A percentile compares a stretch with the other conserved stretches of the same genome.
Conservation (phyloP, 345 rosid species). For the Streptanthus diversifolius region DNA sequence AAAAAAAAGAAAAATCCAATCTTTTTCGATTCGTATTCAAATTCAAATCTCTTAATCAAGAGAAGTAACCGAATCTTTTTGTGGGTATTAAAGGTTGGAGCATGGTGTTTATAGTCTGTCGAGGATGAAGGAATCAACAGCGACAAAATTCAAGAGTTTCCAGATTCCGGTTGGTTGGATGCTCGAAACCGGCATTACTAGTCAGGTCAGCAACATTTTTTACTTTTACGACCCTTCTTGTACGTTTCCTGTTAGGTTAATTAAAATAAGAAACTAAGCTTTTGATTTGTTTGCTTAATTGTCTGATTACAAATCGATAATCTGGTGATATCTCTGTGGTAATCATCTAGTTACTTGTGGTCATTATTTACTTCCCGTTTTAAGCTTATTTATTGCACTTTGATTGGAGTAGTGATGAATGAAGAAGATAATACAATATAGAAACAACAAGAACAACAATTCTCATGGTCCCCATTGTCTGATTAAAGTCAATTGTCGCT, state of each 20-base stretch:
- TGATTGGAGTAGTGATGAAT: slow-evolving; percentile 11
- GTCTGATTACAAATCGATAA: not conserved
- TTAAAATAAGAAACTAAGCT: not conserved
- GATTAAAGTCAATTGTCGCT: slow-evolving; percentile 22
- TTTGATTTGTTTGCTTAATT: not conserved
- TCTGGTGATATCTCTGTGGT: not conserved
- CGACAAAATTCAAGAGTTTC: slow-evolving; percentile 56
- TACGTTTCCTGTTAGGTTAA: not conserved
- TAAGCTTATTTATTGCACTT: not conserved
- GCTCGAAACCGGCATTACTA: slow-evolving; percentile 85
- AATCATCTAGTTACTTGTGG: not conserved
- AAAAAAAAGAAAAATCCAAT: not conserved
- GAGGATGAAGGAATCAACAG: slow-evolving; percentile 84
- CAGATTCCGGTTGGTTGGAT: slow-evolving; percentile 91
- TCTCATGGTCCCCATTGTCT: slow-evolving; percentile 29
- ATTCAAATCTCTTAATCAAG: no score
- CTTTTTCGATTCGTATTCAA: not conserved
- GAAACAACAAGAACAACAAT: slow-evolving; percentile 26
- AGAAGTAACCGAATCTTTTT: not conserved
- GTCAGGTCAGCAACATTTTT: slow-evolving; percentile 55
- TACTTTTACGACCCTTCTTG: not conserved
- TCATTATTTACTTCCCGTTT: not conserved
- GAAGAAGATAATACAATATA: not conserved
- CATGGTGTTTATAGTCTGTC: slow-evolving; percentile 88
- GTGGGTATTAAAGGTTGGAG: slow-evolving; percentile 52